Evolutionary conservation across 148 eudicot species (phyloP), one percentile per base, ranked within the genome.

Genomic region (Chenopodium berlandieri): DNA sequence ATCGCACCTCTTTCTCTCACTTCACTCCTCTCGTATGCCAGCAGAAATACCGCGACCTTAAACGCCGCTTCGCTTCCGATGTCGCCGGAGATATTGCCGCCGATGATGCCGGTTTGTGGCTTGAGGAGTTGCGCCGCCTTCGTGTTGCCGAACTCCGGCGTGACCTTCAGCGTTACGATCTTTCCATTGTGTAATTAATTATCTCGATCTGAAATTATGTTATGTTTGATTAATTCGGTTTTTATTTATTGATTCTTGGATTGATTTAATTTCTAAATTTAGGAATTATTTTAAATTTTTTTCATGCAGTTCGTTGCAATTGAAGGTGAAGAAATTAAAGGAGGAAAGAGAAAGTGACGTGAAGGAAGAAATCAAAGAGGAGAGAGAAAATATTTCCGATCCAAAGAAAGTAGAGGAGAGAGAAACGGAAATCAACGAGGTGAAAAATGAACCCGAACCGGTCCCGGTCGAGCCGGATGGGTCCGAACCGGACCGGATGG

Each of bases 291-390:
- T 31, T 27, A 14, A 32, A 27, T 56, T 50, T 50, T 50, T 4
- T 52, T 52, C 12, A 52, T 56, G 76, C 84, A 92, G 93, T 88
- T 89, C 93, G 37, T 84, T 92, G 88, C 88, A 92, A 76, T 86
- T 69, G 79, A 89, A 90, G 86, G 93, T 92, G 87, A 92, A 90
- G 86, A 89, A 76, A 82, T 84, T 92, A 82, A 78, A 85, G 65
- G 90, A 92, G 75, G 95, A 92, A 83, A 80, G 84, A 63, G 93
- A 89, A n/a, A 68, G 17, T 56, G 4, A 56, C 62, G 76, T 75
- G 71, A 78, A 78, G 20, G 74, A 77, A 46, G 76, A 37, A 8
- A 79, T 30, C 27, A 72, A 72, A 25, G 84, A 60, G 0, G 84
- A 69, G 23, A 34, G 71, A 46, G 48, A 37, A 17, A 52, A 20